A percentile compares a stretch with the other conserved stretches of the same genome.
These are phyloP conservation scores for Cystobasidium tubakii DNA, from an alignment of 768 basidiomycete genomes.

Conservation along the genomic window DNA sequence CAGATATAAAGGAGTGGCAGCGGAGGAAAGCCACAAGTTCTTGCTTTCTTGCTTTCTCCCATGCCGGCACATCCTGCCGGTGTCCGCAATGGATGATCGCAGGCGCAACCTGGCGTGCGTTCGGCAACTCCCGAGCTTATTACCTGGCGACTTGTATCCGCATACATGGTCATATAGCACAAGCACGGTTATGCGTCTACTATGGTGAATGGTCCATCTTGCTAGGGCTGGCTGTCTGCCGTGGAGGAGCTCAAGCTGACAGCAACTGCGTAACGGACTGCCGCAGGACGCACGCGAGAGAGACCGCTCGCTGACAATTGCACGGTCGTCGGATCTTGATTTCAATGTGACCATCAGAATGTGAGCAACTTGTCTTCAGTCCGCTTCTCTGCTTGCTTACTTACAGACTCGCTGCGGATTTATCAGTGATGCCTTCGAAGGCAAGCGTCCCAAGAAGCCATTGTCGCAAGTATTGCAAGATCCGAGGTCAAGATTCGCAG, in stretches of 20 bases:
- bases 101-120: background rate
- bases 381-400: background rate
- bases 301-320: slow-evolving; percentile 36
- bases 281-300: slow-evolving; percentile 25
- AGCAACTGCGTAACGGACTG: background rate
- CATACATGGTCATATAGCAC: background rate
- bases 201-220: background rate
- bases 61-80: slow-evolving; percentile 7
- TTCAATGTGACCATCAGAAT: slow-evolving; percentile 46
- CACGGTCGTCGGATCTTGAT: slow-evolving; percentile 38
- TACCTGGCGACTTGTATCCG: background rate
- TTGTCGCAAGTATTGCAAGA: slow-evolving; percentile 76
- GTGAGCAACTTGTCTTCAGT: slow-evolving; percentile 41
- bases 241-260: background rate
- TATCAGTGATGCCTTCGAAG: slow-evolving; percentile 57
- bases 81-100: background rate
- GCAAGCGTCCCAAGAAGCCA: slow-evolving; percentile 63
- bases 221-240: background rate
- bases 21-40: too few relatives aligned
- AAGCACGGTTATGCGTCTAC: background rate
- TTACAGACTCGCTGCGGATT: background rate
- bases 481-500: slow-evolving; percentile 74
- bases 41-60: background rate
- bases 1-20: too few relatives aligned
- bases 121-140: background rate